A percentile compares a stretch with the other conserved stretches of the same genome.
Evolutionary conservation across 768 basidiomycete species (phyloP).

Genomic region (Hirschioporus abietinus): DNA sequence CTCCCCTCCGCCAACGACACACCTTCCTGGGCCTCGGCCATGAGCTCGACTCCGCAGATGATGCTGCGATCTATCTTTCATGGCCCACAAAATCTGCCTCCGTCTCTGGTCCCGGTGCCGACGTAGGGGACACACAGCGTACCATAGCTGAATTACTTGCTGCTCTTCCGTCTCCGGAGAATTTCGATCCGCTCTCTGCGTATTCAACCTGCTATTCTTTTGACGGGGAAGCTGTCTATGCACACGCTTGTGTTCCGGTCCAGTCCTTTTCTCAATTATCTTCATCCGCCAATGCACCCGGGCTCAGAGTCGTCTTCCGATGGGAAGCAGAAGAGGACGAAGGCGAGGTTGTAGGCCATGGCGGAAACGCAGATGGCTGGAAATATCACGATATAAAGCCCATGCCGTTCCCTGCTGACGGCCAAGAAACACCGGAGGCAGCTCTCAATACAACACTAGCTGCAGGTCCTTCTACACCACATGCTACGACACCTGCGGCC

Average conservation of each 20-base stretch:
- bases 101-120: not conserved
- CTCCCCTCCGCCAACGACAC: conserved; percentile 10
- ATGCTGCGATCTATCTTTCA: conserved; percentile 52
- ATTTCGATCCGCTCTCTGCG: conserved; percentile 13
- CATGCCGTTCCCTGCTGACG: conserved; percentile 64
- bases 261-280: conserved; percentile 33
- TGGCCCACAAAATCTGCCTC: conserved; percentile 43
- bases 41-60: conserved; percentile 28
- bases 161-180: conserved; percentile 5
- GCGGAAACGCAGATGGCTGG: conserved; percentile 37
- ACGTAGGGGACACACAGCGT: conserved; percentile 25
- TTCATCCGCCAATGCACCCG: conserved; percentile 21
- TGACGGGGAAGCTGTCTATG: conserved; percentile 48
- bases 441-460: conserved; percentile 25
- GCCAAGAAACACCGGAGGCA: conserved; percentile 24
- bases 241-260: conserved; percentile 35
- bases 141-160: conserved; percentile 14
- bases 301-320: conserved; percentile 60
- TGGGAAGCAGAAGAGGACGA: conserved; percentile 43
- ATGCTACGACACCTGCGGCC: not conserved
- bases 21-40: conserved; percentile 44
- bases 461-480: conserved; percentile 15
- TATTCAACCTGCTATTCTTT: conserved; percentile 28
- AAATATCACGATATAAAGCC: conserved; percentile 62
- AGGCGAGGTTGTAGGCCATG: not conserved